Percentiles rank a stretch among this genome's conserved stretches.
phyloP scores from a whole-genome alignment of 768 basidiomycete species.

The Lentinula sp. region DNA sequence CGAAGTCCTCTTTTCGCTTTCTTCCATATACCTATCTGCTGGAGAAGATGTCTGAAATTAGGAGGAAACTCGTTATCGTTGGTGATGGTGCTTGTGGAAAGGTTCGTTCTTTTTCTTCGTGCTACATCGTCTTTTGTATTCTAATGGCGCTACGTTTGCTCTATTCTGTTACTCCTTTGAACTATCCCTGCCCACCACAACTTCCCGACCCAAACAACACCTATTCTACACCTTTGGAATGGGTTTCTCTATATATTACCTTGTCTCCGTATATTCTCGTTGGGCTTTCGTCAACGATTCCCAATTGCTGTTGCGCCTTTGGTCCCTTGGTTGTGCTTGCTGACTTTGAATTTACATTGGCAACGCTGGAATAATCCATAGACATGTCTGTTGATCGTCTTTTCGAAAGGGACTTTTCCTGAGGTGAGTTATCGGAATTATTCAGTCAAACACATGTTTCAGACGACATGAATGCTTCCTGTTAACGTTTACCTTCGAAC shows the following conservation, averaged over 20 bases:
- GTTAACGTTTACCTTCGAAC: too few relatives aligned
- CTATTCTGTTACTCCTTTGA: conserved; percentile 7
- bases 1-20: background rate
- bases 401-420: conserved; percentile 94
- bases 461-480: background rate
- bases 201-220: background rate
- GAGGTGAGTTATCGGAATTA: conserved; percentile 51
- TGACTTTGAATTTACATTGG: background rate
- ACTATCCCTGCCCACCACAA: background rate
- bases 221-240: background rate
- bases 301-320: background rate
- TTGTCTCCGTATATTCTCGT: background rate
- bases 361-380: conserved; percentile 19
- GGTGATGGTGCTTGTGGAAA: conserved; percentile 98
- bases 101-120: conserved; percentile 33
- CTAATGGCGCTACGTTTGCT: conserved; percentile 11
- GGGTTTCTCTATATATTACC: background rate
- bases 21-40: conserved; percentile 12
- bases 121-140: background rate
- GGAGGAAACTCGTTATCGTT: conserved; percentile 98
- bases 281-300: too few relatives aligned
- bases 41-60: conserved; percentile 83
- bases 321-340: background rate
- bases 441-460: background rate
- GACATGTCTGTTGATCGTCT: conserved; percentile 94